Conservation (phyloP, 148 eudicot species). For the Camellia sinensis region DNA sequence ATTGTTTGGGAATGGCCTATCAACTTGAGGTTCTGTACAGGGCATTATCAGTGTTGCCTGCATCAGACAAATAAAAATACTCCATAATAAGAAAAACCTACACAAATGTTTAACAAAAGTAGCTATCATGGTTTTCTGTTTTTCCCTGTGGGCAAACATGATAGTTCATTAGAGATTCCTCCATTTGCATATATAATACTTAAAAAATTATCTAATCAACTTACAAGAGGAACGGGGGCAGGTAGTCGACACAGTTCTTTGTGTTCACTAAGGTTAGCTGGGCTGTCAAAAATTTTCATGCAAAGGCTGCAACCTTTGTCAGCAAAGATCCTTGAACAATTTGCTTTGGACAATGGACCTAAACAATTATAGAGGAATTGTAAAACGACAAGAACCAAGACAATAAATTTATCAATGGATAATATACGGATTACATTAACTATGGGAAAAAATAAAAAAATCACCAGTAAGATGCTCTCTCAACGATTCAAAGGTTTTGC, state of each 20-base stretch:
- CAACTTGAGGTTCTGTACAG: constrained; percentile 18
- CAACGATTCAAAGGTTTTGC: constrained; percentile 70
- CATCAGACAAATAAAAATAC: constrained; percentile 11
- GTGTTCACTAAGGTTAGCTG: constrained; percentile 47
- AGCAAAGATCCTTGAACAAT: constrained; percentile 49
- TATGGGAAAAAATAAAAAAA: not conserved
- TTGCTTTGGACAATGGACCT: constrained; percentile 59
- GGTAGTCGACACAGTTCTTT: constrained; percentile 43
- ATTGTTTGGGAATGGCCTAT: constrained; percentile 16
- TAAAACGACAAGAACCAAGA: constrained; percentile 7
- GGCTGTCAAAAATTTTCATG: constrained; percentile 51
- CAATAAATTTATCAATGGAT: not conserved
- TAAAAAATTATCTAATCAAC: constrained; percentile 17
- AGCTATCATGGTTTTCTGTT: not conserved
- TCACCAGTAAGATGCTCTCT: constrained; percentile 71
- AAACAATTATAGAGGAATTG: constrained; percentile 16
- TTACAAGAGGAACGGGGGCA: constrained; percentile 58
- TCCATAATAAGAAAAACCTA: not conserved
- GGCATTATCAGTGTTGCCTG: constrained; percentile 42
- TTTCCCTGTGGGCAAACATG: not conserved
- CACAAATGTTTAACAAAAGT: not conserved
- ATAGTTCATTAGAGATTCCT: not conserved
- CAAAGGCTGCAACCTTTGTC: constrained; percentile 64
- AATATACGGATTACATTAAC: not conserved
- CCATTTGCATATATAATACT: not conserved